Evolutionary conservation across 2,329 filamentous ascomycete genomes (phyloP), one percentile per base, ranked within the genome.

Genomic region (Pyrenophora teres): DNA sequence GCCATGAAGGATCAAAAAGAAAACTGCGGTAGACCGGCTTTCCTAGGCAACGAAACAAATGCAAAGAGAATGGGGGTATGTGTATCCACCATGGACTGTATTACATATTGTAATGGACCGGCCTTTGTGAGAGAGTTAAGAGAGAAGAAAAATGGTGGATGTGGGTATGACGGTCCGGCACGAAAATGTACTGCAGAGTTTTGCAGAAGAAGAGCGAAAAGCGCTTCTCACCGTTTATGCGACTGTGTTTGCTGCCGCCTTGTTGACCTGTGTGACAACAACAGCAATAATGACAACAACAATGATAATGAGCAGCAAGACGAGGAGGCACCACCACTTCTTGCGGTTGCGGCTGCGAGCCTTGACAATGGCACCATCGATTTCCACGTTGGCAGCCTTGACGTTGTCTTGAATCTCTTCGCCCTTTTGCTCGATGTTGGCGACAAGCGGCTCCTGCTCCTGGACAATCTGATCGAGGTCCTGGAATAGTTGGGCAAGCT

Each of bases 271-370:
- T 39, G 69, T 67, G 38, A 73, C 69, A 3, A 73, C 65, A 23
- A 73, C 73, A 25, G 67, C 70, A 45, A 78, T 69, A 40, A 78
- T 55, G 47, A 75, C 71, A 55, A 78, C 62, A 48, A 71, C 59
- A 39, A 71, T 68, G 50, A 72, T 61, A 56, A 71, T 66, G 57
- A 74, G 57, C 40, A 75, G 59, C 64, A 81, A 78, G 68, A 97
- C 90, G 67, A 87, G 86, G 63, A 96, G 77, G 80, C 92, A 96
- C 73, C 89, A 92, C 92, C 92, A 97, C 88, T 97, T 97, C 91
- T 95, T 96, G 88, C 90, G 64, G 85, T 84, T 72, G 47, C 70
- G 66, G 56, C 60, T 62, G 46, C 88, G 82, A 7, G 93, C 93
- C 63, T 90, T 96, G 55, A 83, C 81, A 57, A 96, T 89, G 10